These are phyloP conservation scores for Penicillium coffeae DNA, from an alignment of 495 filamentous ascomycete species.

Conservation along the genomic window DNA sequence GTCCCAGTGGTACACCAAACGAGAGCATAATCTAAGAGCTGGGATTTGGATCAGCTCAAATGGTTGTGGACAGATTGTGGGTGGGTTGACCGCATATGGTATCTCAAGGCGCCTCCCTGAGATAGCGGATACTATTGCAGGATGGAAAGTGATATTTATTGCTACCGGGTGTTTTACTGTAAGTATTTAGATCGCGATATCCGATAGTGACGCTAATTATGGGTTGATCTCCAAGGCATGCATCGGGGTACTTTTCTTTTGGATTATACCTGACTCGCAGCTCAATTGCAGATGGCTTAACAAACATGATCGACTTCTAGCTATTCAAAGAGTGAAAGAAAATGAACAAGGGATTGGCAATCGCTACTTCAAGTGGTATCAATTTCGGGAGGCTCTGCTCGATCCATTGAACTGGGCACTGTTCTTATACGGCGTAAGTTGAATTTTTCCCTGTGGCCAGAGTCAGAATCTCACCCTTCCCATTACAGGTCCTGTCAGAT, in stretches of 20 bases:
- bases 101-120: slow-evolving; percentile 48
- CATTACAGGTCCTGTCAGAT: slow-evolving; percentile 48
- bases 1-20: slow-evolving; percentile 54
- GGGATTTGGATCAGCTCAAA: slow-evolving; percentile 60
- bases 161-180: slow-evolving; percentile 57
- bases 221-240: too few relatives aligned
- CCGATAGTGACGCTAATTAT: too few relatives aligned
- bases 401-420: slow-evolving; percentile 61
- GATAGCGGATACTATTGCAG: slow-evolving; percentile 45
- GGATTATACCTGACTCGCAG: slow-evolving; percentile 61
- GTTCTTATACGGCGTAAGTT: slow-evolving; percentile 54
- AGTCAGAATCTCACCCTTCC: too few relatives aligned
- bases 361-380: slow-evolving; percentile 57
- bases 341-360: slow-evolving; percentile 64
- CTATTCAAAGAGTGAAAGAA: slow-evolving; percentile 52
- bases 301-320: slow-evolving; percentile 52
- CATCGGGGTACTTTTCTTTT: slow-evolving; percentile 54
- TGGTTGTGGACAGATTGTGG: slow-evolving; percentile 53
- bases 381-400: slow-evolving; percentile 49
- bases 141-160: slow-evolving; percentile 63
- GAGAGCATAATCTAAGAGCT: slow-evolving; percentile 49
- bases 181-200: background rate
- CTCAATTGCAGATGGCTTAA: slow-evolving; percentile 60
- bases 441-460: too few relatives aligned
- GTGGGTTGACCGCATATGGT: slow-evolving; percentile 57